phyloP scores from a whole-genome alignment of 805 yeast genomes.

The Starmerella geochares region DNA sequence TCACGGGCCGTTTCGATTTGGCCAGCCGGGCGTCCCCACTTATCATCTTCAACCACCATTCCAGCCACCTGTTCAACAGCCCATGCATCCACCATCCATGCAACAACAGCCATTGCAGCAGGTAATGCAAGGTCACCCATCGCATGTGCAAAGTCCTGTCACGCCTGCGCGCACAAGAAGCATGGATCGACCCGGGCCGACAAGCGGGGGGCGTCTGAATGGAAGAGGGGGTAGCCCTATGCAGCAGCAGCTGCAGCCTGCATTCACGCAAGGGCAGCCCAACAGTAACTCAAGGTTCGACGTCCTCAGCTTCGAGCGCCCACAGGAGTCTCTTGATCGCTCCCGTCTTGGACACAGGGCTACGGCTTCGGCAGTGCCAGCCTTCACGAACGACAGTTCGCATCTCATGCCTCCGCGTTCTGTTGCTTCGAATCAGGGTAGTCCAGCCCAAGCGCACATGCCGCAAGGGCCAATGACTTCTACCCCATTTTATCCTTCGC shows the following conservation, averaged over 20 bases:
- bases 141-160: neutral
- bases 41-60: conserved; percentile 17
- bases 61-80: conserved; percentile 20
- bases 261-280: conserved; percentile 1
- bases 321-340: conserved; percentile 18
- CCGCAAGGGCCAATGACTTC: neutral
- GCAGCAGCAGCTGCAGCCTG: conserved; percentile 2
- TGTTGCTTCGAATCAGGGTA: neutral
- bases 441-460: neutral
- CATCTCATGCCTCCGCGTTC: neutral
- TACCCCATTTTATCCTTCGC: conserved; percentile 14
- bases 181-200: neutral
- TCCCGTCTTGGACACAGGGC: conserved; percentile 23
- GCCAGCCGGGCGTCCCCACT: neutral
- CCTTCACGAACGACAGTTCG: conserved; percentile 11
- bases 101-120: conserved; percentile 14
- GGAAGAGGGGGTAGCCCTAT: neutral
- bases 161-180: conserved; percentile 5
- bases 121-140: neutral
- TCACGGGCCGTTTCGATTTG: conserved; percentile 20
- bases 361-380: conserved; percentile 24
- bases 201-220: neutral
- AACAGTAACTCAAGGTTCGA: conserved; percentile 18
- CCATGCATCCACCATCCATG: conserved; percentile 11
- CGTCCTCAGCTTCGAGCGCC: conserved; percentile 22